Evolutionary conservation across 2,329 filamentous ascomycete genomes (phyloP).

Genomic region (Tympanopsis confertula): DNA sequence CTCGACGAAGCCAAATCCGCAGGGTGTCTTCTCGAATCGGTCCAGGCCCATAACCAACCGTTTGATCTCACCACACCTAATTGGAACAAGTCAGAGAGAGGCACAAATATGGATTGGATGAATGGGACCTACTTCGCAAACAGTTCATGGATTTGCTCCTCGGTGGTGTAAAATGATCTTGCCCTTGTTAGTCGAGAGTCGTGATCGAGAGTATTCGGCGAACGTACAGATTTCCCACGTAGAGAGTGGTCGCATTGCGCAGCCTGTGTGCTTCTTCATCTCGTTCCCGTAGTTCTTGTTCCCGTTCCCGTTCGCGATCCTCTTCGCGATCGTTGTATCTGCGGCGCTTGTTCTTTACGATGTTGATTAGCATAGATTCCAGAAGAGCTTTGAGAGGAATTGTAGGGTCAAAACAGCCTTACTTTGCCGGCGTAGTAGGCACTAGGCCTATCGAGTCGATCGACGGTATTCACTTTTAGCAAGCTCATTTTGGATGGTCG

Average conservation of each 20-base stretch:
- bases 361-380: conserved; percentile 8
- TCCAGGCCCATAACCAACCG: conserved; percentile 95
- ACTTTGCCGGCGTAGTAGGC: conserved; percentile 84
- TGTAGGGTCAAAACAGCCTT: conserved; percentile 15
- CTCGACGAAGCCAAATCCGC: conserved; percentile 98
- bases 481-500: neutral
- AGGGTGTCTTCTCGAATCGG: conserved; percentile 92
- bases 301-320: conserved; percentile 45
- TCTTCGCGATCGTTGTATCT: conserved; percentile 43
- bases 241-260: conserved; percentile 81
- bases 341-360: conserved; percentile 55
- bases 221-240: conserved; percentile 84
- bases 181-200: neutral
- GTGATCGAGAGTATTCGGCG: conserved; percentile 1
- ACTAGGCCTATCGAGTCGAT: conserved; percentile 85
- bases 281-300: conserved; percentile 30
- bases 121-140: conserved; percentile 59
- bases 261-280: conserved; percentile 52
- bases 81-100: neutral
- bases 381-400: conserved; percentile 4
- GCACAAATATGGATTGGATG: conserved; percentile 1
- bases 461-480: conserved; percentile 56
- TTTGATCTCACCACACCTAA: conserved; percentile 76
- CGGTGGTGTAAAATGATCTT: conserved; percentile 93
- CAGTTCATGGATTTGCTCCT: conserved; percentile 96